Evolutionary conservation across 106 monocot genomes (phyloP), one percentile per base, ranked within the genome.

Genomic region (Apostasia shenzhenica): DNA sequence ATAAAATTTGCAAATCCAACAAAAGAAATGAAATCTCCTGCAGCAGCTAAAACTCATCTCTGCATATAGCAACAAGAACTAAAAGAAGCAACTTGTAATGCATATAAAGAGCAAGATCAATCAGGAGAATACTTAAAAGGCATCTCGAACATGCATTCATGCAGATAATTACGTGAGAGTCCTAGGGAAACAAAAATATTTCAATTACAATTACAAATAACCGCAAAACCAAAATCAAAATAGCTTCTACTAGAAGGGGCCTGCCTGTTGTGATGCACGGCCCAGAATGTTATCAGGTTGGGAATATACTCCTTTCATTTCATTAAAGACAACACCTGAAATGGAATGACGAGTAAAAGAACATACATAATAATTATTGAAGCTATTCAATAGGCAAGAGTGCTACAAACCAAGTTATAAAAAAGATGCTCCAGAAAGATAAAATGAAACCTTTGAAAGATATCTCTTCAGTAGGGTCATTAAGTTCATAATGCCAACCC

Each of bases 281-380:
- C 92, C 86, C 47, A 92, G 73, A 81, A 99, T 75, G 57, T 87
- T 99, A 78, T 99, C 97, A 66, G 97, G 97, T 81, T 99, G 97
- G 59, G 97, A 99, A 66, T 99, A 99, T 50, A 99, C 90, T 73
- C 97, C 97, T 92, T 99, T 99, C 97, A 99, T 99, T 80, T 99
- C 97, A 83, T 99, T 99, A 74, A 99, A 99, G 3, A 99, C 97
- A 51, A 99, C 97, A 83, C 97, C 97, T 97, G 79, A 77, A 79
- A 76, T 59, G 14, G 53, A 50, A 56, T 56, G 39, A 10, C 58
- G 67, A 48, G 6, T 14, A 40, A 57, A 71, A 38, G 47, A 5
- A 3, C 50, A 50, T 26, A 26, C 26, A 26, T 26, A 26, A 26
- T 0, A 26, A 26, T 26, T 26, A 26, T 26, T 26, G 26, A 26